Conservation (phyloP, 768 basidiomycete species). For the Dentipellis sp. region DNA sequence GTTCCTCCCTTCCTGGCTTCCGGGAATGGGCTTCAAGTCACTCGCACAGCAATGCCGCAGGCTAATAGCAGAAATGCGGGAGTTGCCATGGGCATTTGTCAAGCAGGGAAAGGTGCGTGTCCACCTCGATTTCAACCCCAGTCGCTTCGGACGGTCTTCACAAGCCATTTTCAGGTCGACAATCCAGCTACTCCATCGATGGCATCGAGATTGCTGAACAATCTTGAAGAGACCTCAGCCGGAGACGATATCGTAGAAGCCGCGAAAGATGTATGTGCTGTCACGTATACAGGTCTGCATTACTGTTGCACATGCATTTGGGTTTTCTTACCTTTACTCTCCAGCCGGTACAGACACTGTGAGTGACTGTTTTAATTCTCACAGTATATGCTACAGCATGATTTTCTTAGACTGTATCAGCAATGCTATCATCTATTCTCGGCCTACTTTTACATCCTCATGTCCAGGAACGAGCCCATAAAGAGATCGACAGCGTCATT, state of each 20-base stretch:
- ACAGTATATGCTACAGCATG: too few relatives aligned
- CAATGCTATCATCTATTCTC: too few relatives aligned
- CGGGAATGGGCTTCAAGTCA: background rate
- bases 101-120: background rate
- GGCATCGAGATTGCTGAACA: background rate
- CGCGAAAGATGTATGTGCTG: background rate
- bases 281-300: background rate
- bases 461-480: slow-evolving; percentile 5
- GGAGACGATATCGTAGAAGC: background rate
- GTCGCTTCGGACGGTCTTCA: too few relatives aligned
- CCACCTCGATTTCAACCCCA: too few relatives aligned
- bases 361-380: background rate
- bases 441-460: background rate
- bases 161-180: background rate
- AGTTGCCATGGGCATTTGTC: background rate
- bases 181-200: background rate
- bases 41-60: background rate
- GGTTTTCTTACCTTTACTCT: background rate
- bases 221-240: background rate
- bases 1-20: background rate
- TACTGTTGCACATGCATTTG: too few relatives aligned
- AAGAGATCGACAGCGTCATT: slow-evolving; percentile 3
- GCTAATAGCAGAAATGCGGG: background rate
- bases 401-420: too few relatives aligned
- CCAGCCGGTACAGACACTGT: background rate